Evolutionary conservation across 108 stramenopile species (phyloP).

Genomic region (Seminavis robusta): DNA sequence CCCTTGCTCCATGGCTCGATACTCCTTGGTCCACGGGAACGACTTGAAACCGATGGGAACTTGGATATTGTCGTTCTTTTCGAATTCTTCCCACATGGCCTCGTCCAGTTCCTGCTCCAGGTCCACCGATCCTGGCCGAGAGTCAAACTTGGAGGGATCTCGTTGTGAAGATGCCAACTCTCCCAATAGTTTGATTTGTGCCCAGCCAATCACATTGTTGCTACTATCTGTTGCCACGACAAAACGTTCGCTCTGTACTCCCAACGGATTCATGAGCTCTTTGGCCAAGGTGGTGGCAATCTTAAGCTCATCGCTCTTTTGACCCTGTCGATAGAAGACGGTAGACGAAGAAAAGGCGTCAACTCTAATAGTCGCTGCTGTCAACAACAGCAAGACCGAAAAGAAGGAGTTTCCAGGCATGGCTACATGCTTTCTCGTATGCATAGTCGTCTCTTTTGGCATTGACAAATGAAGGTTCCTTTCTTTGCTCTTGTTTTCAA

Average conservation of each 20-base stretch:
- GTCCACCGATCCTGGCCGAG: constrained; percentile 1
- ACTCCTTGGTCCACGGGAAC: constrained; percentile 45
- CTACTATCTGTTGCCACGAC: constrained; percentile 23
- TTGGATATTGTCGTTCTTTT: constrained; percentile 26
- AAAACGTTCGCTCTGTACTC: constrained; percentile 23
- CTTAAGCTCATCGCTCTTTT: constrained; percentile 8
- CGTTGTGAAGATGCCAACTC: background rate
- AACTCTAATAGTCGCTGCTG: too few species aligned
- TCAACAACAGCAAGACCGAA: too few species aligned
- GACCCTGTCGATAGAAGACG: constrained; percentile 12
- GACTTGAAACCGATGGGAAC: constrained; percentile 33
- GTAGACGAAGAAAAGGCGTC: too few species aligned
- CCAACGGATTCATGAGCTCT: constrained; percentile 40
- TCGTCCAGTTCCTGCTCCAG: constrained; percentile 37
- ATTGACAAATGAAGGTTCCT: too few species aligned
- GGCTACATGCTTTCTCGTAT: too few species aligned
- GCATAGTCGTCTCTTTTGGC: too few species aligned
- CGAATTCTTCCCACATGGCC: constrained; percentile 44
- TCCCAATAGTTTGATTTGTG: constrained; percentile 34
- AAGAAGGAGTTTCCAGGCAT: too few species aligned
- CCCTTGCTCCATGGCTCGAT: constrained; percentile 11
- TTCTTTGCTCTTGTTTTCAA: too few species aligned
- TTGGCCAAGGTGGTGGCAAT: constrained; percentile 30
- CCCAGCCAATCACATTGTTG: constrained; percentile 30
- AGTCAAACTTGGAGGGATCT: constrained; percentile 8